phyloP scores from a whole-genome alignment of 1,139 yeast species.

The Lodderomyces pseudojiufengensis region DNA sequence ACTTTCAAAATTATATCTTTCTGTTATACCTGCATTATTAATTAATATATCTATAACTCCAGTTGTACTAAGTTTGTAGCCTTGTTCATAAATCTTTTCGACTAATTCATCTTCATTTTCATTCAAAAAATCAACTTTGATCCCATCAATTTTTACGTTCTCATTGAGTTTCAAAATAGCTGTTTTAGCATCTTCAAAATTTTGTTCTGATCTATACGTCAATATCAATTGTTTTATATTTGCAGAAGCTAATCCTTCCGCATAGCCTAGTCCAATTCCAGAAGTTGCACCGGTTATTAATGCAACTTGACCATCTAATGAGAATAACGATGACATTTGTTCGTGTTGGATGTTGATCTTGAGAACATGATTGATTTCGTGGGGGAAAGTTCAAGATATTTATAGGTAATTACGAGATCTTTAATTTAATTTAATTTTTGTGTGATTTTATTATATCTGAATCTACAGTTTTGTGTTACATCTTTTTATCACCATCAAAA shows the following conservation, averaged over 20 bases:
- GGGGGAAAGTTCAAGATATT: not conserved
- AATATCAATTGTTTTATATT: constrained; percentile 26
- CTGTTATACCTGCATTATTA: constrained; percentile 54
- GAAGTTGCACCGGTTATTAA: constrained; percentile 34
- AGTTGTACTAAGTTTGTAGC: constrained; percentile 27
- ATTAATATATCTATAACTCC: constrained; percentile 45
- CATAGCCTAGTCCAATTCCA: constrained; percentile 36
- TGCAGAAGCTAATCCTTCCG: constrained; percentile 34
- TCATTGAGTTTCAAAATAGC: constrained; percentile 19
- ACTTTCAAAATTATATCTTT: constrained; percentile 21
- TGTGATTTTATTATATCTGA: no score
- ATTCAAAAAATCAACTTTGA: constrained; percentile 19
- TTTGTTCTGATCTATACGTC: constrained; percentile 20
- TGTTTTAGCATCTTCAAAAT: constrained; percentile 17
- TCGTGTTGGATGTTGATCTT: not conserved
- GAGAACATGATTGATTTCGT: not conserved
- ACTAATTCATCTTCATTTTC: constrained; percentile 17
- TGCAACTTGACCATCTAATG: constrained; percentile 33
- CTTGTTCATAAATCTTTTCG: constrained; percentile 33
- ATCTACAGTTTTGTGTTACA: no score
- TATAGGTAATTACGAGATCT: no score
- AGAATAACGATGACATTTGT: constrained; percentile 17
- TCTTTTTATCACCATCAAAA: no score
- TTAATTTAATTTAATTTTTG: no score
- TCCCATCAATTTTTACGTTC: constrained; percentile 18